Evolutionary conservation across 2,329 filamentous ascomycete species (phyloP).

Genomic region (Furcasterigmium furcatum): DNA sequence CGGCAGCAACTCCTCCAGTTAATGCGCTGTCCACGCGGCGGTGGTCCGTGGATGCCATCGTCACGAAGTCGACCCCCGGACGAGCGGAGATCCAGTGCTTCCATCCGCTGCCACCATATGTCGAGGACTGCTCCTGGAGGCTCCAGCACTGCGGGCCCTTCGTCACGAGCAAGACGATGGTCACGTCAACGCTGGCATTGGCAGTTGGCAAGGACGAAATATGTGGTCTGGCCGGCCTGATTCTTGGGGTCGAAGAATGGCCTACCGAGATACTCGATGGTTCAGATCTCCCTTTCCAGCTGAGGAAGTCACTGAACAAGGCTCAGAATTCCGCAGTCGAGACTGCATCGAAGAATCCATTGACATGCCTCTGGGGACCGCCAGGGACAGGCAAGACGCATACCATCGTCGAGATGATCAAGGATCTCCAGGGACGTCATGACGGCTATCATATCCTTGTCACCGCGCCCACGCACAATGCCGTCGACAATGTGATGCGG

Average conservation of each 20-base stretch:
- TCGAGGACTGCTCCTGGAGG: conserved; percentile 30
- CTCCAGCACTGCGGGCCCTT: conserved; percentile 34
- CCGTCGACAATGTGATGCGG: conserved; percentile 39
- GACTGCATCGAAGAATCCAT: conserved; percentile 19
- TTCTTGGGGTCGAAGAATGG: no score
- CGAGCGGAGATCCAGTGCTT: conserved; percentile 29
- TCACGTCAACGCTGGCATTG: conserved; percentile 11
- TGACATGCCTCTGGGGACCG: conserved; percentile 39
- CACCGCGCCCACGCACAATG: conserved; percentile 40
- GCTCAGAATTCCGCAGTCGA: conserved; percentile 26
- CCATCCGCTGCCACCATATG: conserved; percentile 30
- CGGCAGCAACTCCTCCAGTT: conserved; percentile 22
- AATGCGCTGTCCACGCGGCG: conserved; percentile 21
- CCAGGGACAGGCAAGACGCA: conserved; percentile 42
- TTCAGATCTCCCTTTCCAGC: no score
- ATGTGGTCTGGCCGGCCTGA: no score
- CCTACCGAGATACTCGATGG: no score
- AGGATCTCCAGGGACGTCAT: conserved; percentile 21
- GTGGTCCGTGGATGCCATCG: conserved; percentile 34
- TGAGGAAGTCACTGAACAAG: conserved; percentile 10
- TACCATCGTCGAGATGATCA: conserved; percentile 34
- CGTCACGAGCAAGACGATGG: conserved; percentile 33
- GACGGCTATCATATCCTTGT: conserved; percentile 26
- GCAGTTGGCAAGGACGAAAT: no score
- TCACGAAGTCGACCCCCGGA: conserved; percentile 24